phyloP scores from a whole-genome alignment of 75 land plant species.

The Sequoiadendron giganteum region DNA sequence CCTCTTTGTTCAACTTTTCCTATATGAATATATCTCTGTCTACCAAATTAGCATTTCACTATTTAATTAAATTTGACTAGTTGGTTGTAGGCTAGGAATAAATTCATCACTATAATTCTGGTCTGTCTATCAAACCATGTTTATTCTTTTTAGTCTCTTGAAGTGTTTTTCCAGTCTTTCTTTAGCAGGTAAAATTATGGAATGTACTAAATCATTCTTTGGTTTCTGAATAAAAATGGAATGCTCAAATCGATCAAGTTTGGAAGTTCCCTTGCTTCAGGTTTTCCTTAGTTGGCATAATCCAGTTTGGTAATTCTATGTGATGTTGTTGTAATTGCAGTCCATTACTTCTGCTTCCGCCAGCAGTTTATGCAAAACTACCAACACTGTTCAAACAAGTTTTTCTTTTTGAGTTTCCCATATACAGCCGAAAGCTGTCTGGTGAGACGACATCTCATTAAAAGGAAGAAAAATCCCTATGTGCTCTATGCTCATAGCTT shows the following conservation, averaged over 20 bases:
- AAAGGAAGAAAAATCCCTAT: neutral
- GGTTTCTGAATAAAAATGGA: neutral
- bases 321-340: constrained; percentile 43
- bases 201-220: neutral
- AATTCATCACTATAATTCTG: neutral
- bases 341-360: constrained; percentile 81
- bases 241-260: neutral
- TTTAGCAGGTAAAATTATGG: neutral
- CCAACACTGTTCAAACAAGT: constrained; percentile 71
- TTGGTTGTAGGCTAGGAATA: neutral
- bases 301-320: neutral
- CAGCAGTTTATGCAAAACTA: constrained; percentile 51
- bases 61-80: neutral
- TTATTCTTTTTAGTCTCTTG: neutral
- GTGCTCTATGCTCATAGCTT: neutral
- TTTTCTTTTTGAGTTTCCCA: constrained; percentile 85
- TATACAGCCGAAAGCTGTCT: constrained; percentile 72
- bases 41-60: neutral
- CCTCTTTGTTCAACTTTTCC: constrained; percentile 4
- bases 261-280: neutral
- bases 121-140: neutral
- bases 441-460: neutral
- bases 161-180: neutral
- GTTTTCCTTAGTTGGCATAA: neutral
- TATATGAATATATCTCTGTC: neutral